phyloP scores from a whole-genome alignment of 495 filamentous ascomycete species.

The Xylona heveae region DNA sequence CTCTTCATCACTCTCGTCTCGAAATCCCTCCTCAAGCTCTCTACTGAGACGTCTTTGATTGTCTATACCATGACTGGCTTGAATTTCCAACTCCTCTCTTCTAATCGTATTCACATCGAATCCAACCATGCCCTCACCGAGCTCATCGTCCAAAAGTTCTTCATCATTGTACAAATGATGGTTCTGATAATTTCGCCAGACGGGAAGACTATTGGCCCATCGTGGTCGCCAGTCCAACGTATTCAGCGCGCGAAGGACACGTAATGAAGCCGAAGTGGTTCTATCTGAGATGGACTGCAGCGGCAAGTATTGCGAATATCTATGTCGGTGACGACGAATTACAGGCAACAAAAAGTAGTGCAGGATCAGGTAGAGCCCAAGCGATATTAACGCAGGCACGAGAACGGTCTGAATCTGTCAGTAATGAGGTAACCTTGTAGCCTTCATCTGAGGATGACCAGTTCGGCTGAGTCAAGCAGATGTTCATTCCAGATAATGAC shows the following conservation, averaged over 20 bases:
- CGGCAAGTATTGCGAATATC: conserved; percentile 34
- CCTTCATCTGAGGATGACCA: too few relatives aligned
- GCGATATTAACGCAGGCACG: conserved; percentile 56
- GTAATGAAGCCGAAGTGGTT: not conserved
- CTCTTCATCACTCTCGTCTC: conserved; percentile 63
- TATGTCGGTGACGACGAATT: conserved; percentile 51
- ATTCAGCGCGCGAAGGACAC: conserved; percentile 18
- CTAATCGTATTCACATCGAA: conserved; percentile 29
- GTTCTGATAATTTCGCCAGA: too few relatives aligned
- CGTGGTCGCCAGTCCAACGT: conserved; percentile 43
- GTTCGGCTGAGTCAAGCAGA: too few relatives aligned
- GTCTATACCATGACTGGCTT: conserved; percentile 18
- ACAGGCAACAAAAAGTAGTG: conserved; percentile 53
- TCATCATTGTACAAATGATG: too few relatives aligned
- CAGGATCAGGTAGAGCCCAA: conserved; percentile 48
- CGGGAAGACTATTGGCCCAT: conserved; percentile 37
- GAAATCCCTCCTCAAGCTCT: conserved; percentile 68
- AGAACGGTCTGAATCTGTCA: conserved; percentile 62
- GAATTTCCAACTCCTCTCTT: conserved; percentile 27
- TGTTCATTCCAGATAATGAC: too few relatives aligned
- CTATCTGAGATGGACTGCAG: conserved; percentile 6
- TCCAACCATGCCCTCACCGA: conserved; percentile 41
- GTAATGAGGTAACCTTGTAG: too few relatives aligned
- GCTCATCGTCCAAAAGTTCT: conserved; percentile 46
- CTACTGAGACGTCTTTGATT: conserved; percentile 44